phyloP scores from a whole-genome alignment of 495 filamentous ascomycete species.

The Pseudomonodictys pantanalensis region DNA sequence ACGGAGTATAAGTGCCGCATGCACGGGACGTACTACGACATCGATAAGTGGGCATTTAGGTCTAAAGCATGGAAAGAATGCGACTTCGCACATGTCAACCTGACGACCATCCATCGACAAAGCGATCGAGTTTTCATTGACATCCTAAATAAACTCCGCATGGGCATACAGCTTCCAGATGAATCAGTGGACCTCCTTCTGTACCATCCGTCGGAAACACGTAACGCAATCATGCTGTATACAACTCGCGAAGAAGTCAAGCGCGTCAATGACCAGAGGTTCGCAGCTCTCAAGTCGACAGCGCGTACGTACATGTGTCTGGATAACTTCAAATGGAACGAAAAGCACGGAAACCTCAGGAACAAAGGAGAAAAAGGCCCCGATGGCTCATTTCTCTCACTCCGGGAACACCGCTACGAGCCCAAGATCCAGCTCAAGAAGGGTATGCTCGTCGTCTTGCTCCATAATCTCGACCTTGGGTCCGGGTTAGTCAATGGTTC shows the following conservation, averaged over 20 bases:
- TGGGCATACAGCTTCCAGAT: conserved; percentile 42
- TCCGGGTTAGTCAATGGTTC: conserved; percentile 51
- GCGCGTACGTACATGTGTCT: conserved; percentile 21
- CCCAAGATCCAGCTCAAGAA: conserved; percentile 42
- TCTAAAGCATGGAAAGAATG: conserved; percentile 41
- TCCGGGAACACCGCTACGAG: conserved; percentile 36
- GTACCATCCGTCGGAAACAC: conserved; percentile 44
- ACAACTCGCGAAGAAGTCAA: conserved; percentile 40
- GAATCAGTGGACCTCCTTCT: conserved; percentile 47
- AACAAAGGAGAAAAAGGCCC: conserved; percentile 23
- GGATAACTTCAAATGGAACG: conserved; percentile 35
- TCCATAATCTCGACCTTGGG: conserved; percentile 44
- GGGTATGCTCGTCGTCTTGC: conserved; percentile 48
- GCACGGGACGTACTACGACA: conserved; percentile 18
- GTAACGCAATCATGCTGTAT: conserved; percentile 50
- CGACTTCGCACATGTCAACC: conserved; percentile 40
- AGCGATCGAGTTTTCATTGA: conserved; percentile 49
- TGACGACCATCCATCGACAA: conserved; percentile 55
- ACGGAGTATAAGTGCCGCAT: conserved; percentile 21
- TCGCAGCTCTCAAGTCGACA: conserved; percentile 32
- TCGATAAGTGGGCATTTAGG: conserved; percentile 39
- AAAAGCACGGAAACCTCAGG: conserved; percentile 19
- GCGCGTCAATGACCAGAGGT: conserved; percentile 25
- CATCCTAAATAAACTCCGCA: conserved; percentile 52
- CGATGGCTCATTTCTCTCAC: conserved; percentile 14